These are phyloP conservation scores for Aspergillus proliferans DNA, from an alignment of 2,329 filamentous ascomycete genomes.

Conservation along the genomic window DNA sequence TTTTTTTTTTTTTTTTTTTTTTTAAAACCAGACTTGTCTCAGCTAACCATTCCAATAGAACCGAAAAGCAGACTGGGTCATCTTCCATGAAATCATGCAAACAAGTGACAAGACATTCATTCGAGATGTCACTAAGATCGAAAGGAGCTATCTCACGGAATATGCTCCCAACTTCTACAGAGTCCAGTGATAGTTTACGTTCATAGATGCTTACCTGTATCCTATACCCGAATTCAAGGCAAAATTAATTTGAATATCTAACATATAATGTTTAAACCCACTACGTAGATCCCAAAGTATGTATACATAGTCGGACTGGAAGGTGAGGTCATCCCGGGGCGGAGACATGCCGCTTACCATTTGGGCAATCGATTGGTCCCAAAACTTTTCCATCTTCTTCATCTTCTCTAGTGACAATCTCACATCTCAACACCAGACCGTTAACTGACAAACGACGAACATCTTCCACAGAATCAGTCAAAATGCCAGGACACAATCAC, in stretches of 20 bases:
- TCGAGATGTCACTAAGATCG: constrained; percentile 84
- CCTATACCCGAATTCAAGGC: background rate
- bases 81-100: constrained; percentile 91
- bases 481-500: constrained; percentile 33
- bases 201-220: background rate
- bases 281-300: background rate
- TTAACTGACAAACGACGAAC: background rate
- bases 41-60: constrained; percentile 47
- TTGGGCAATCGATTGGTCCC: background rate
- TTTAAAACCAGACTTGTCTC: background rate
- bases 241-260: background rate
- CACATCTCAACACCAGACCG: background rate
- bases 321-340: background rate
- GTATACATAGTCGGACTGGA: background rate
- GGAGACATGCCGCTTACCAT: background rate
- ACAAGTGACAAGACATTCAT: constrained; percentile 84
- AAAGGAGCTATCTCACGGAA: constrained; percentile 86
- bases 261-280: background rate
- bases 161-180: constrained; percentile 81
- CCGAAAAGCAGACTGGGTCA: constrained; percentile 90
- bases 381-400: background rate
- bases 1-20: background rate
- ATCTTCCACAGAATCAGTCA: background rate
- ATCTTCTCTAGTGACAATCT: background rate
- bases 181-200: constrained; percentile 33